phyloP scores from a whole-genome alignment of 2,329 filamentous ascomycete species.

The Tolypocladium inflatum region DNA sequence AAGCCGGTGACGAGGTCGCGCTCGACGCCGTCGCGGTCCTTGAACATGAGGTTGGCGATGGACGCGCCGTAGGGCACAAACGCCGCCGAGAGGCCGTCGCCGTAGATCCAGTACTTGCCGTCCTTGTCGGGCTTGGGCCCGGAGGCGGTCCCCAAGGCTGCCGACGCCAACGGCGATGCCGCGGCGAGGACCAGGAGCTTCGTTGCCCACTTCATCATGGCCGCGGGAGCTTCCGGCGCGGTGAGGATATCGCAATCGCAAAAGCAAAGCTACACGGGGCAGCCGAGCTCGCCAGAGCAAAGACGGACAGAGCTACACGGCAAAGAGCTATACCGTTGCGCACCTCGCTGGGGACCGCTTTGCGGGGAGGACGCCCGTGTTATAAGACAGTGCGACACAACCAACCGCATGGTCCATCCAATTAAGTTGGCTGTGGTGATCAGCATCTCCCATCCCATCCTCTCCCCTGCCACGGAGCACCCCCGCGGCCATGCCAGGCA shows the following conservation, averaged over 20 bases:
- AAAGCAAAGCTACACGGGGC: not conserved
- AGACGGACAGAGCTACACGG: not conserved
- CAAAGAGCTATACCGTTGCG: not conserved
- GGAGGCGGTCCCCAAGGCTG: slow-evolving; percentile 2
- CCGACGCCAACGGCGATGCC: slow-evolving; percentile 8
- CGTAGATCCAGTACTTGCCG: slow-evolving; percentile 64
- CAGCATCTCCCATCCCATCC: not conserved
- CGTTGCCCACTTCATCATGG: slow-evolving; percentile 12
- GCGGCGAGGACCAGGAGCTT: slow-evolving; percentile 8
- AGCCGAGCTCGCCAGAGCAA: not conserved
- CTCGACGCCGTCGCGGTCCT: slow-evolving; percentile 57
- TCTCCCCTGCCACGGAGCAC: not conserved
- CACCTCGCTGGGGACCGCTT: not conserved
- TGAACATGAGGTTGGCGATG: slow-evolving; percentile 61
- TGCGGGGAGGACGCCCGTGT: not conserved
- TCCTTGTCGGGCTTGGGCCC: slow-evolving; percentile 37
- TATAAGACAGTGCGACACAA: not conserved
- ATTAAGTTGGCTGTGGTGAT: not conserved
- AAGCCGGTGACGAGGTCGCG: slow-evolving; percentile 66
- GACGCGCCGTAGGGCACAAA: slow-evolving; percentile 71
- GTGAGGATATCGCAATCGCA: not conserved
- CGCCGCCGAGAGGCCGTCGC: slow-evolving; percentile 54
- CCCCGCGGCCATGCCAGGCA: not conserved
- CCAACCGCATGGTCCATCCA: not conserved
- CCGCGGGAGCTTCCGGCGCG: not conserved